A percentile compares a stretch with the other conserved stretches of the same genome.
phyloP scores from a whole-genome alignment of 345 rosid species.

The Camelina hispida region DNA sequence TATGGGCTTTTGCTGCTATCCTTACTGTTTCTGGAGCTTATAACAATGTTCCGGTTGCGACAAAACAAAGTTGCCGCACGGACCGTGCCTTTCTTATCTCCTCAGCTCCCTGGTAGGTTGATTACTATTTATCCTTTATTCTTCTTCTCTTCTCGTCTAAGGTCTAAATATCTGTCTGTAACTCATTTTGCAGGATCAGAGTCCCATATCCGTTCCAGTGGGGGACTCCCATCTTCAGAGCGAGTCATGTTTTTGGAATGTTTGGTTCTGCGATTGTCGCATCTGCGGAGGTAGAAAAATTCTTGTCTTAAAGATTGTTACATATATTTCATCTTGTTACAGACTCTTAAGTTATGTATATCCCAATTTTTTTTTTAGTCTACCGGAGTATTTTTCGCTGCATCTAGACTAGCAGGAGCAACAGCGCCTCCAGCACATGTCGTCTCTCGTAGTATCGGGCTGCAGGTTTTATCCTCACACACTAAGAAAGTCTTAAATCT shows the following conservation, averaged over 20 bases:
- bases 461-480: slow-evolving; percentile 60
- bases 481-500: background rate
- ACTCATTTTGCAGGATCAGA: slow-evolving; percentile 63
- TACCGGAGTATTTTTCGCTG: slow-evolving; percentile 80
- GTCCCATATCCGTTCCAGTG: slow-evolving; percentile 96
- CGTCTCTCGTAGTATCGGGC: slow-evolving; percentile 83
- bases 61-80: slow-evolving; percentile 80
- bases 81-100: slow-evolving; percentile 75
- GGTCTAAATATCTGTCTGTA: slow-evolving; percentile 28
- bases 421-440: slow-evolving; percentile 96
- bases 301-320: background rate
- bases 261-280: slow-evolving; percentile 92
- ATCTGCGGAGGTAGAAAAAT: slow-evolving; percentile 75
- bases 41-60: slow-evolving; percentile 63
- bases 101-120: slow-evolving; percentile 77
- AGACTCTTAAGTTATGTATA: slow-evolving; percentile 19
- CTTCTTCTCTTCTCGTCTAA: background rate
- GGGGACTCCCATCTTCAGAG: slow-evolving; percentile 96
- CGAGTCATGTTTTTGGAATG: slow-evolving; percentile 96
- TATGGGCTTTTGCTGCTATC: slow-evolving; percentile 95
- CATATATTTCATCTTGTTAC: background rate
- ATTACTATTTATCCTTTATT: slow-evolving; percentile 1
- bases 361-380: slow-evolving; percentile 56
- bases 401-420: slow-evolving; percentile 90
- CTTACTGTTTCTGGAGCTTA: slow-evolving; percentile 94